Evolutionary conservation across 2,329 filamentous ascomycete species (phyloP).

Genomic region (Malbranchea cinnamomea): DNA sequence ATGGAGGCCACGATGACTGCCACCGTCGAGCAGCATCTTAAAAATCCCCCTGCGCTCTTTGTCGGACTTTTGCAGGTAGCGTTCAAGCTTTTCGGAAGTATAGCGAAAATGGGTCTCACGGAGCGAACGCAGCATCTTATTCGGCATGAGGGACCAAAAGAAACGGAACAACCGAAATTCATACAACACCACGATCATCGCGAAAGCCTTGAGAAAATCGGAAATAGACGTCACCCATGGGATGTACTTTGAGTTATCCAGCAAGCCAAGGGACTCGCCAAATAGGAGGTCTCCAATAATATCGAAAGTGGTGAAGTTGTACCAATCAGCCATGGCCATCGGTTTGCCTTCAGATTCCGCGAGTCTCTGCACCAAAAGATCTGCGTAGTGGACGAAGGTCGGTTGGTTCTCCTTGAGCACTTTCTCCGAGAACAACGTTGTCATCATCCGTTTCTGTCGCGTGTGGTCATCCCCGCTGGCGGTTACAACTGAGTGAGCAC

Average conservation of each 20-base stretch:
- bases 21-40: slow-evolving; percentile 1
- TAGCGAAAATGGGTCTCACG: slow-evolving; percentile 4
- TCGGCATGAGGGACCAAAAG: slow-evolving; percentile 3
- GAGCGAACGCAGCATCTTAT: slow-evolving; percentile 1
- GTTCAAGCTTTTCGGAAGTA: slow-evolving; percentile 3
- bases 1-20: slow-evolving; percentile 2
- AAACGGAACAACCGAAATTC: slow-evolving; percentile 4
- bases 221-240: slow-evolving; percentile 14
- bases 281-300: slow-evolving; percentile 15
- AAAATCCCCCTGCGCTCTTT: slow-evolving; percentile 2
- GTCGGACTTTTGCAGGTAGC: slow-evolving; percentile 1
- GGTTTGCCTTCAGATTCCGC: slow-evolving; percentile 2
- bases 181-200: slow-evolving; percentile 4
- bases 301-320: slow-evolving; percentile 15
- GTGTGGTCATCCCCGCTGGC: slow-evolving; percentile 14
- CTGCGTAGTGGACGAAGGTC: slow-evolving; percentile 15
- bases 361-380: slow-evolving; percentile 11
- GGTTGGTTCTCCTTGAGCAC: slow-evolving; percentile 25
- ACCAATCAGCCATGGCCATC: slow-evolving; percentile 12
- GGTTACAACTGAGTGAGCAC: slow-evolving; percentile 9
- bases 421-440: slow-evolving; percentile 30
- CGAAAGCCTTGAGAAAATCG: slow-evolving; percentile 6
- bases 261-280: slow-evolving; percentile 11
- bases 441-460: slow-evolving; percentile 18
- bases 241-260: slow-evolving; percentile 10